These are phyloP conservation scores for Penicilliopsis zonata DNA, from an alignment of 495 filamentous ascomycete species.

Conservation along the genomic window DNA sequence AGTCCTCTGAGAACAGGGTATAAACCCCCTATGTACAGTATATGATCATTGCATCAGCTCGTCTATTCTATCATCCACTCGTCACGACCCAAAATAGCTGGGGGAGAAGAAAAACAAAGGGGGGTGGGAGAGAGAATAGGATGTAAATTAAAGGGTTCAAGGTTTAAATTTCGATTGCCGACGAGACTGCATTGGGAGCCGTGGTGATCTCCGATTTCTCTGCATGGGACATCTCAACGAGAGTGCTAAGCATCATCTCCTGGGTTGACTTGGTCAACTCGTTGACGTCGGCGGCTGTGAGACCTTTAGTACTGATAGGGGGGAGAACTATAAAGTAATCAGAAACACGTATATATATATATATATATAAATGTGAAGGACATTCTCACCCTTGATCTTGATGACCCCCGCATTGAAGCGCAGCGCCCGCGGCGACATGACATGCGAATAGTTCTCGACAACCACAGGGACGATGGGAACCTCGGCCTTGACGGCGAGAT, in stretches of 20 bases:
- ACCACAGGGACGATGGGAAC: slow-evolving; percentile 88
- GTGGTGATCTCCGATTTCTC: slow-evolving; percentile 10
- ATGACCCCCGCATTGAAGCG: slow-evolving; percentile 68
- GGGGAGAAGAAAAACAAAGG: no score
- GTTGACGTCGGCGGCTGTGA: slow-evolving; percentile 75
- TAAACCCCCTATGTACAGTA: no score
- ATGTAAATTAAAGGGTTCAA: background rate
- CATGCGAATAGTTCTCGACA: slow-evolving; percentile 69
- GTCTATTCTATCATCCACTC: no score
- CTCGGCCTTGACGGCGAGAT: slow-evolving; percentile 85
- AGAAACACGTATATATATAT: slow-evolving; percentile 3
- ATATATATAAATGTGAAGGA: background rate
- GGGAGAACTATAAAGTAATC: slow-evolving; percentile 48
- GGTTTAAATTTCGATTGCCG: slow-evolving; percentile 30
- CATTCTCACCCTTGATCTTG: slow-evolving; percentile 59
- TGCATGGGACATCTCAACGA: slow-evolving; percentile 46
- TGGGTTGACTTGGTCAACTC: slow-evolving; percentile 55
- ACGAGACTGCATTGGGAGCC: slow-evolving; percentile 19
- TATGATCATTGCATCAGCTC: no score
- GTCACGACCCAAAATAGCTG: no score
- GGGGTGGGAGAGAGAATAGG: no score
- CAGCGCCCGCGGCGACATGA: slow-evolving; percentile 57
- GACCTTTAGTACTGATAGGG: slow-evolving; percentile 69
- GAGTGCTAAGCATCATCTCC: slow-evolving; percentile 68
- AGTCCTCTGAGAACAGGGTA: no score